Percentiles rank a stretch among this genome's conserved stretches.
Conservation (phyloP, 257 asterid genomes). For the Ocimum tenuiflorum region DNA sequence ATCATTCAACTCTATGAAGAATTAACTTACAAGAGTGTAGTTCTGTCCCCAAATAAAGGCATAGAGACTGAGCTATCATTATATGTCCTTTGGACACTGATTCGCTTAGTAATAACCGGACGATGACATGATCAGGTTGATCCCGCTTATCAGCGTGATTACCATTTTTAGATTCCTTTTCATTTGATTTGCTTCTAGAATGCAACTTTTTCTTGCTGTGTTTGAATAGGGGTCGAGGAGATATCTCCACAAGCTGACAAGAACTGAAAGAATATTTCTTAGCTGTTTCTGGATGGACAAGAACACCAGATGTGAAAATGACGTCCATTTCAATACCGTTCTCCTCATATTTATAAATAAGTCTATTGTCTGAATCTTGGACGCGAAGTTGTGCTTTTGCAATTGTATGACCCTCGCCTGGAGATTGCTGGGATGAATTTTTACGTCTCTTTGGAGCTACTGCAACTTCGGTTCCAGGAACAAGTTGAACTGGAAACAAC, state of each 20-base stretch:
- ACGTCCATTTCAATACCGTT: conserved; percentile 54
- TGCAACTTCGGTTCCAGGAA: conserved; percentile 92
- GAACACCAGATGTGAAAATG: conserved; percentile 60
- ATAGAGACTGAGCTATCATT: conserved; percentile 76
- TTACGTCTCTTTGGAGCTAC: conserved; percentile 92
- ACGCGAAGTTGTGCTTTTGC: conserved; percentile 67
- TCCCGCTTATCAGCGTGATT: conserved; percentile 30
- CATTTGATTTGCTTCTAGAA: conserved; percentile 34
- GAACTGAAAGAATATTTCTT: conserved; percentile 43
- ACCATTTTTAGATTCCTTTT: conserved; percentile 46
- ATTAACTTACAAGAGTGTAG: conserved; percentile 75
- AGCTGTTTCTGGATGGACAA: conserved; percentile 90
- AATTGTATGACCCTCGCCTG: conserved; percentile 26
- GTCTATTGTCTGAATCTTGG: conserved; percentile 56
- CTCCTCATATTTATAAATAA: conserved; percentile 37
- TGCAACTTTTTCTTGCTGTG: conserved; percentile 41
- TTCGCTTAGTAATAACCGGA: conserved; percentile 52
- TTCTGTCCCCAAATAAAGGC: conserved; percentile 75
- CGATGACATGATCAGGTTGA: conserved; percentile 29
- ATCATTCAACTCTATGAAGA: conserved; percentile 18
- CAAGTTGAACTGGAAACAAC: conserved; percentile 74
- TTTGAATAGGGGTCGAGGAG: conserved; percentile 41
- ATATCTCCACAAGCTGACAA: conserved; percentile 55
- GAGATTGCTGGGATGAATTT: conserved; percentile 37
- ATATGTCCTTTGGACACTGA: conserved; percentile 88